Base-by-base conservation (phyloP, 352 stramenopile species). In the Phytopythium litorale region DNA sequence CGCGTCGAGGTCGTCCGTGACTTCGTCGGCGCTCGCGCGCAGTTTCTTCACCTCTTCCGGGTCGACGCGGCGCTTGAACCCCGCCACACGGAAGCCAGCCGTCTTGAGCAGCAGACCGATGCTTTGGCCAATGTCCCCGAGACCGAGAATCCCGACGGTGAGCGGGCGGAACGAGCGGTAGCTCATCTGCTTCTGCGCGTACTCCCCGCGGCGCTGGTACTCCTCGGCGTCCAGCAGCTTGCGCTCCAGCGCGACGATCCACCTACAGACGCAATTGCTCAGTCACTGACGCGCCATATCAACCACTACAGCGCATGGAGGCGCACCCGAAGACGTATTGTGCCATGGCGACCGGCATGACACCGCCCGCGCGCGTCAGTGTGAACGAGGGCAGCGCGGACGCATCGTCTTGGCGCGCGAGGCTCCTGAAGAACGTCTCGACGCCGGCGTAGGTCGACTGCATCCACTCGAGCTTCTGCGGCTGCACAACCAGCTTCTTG, bases 21-120 rank as follows among this genome's bases (percentile, higher is more conserved):
- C 68, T 18, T 57, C 52, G 40, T 89, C 64, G 38, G 71, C 72
- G 52, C 73, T 72, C 13, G 66, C 59, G 13, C 53, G 19, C 8
- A 76, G 30, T 7, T 46, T 30, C 46, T 63, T 66, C 16, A 66
- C 67, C 28, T 68, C 61, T 11, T 65, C 57, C 6, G 33, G 52
- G 52, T 60, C 68, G 25, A 87, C 63, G 25, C 64, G 70, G n/a
- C 80, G 77, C 63, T 92, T 92, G 61, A 92, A 89, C 6, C 83
- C 83, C 12, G 76, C 48, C 13, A 90, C 80, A 2, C 79, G 69
- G 57, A 92, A 92, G 11, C 77, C 83, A 0, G 73, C 75, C 0
- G 61, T 64, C 49, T 83, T 90, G 53, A 87, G 53, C 25, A 72
- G 64, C 16, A 63, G 71, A 19, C 78, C 81, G 48, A 88, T 84